Base-by-base conservation (phyloP, 371 early-diverging fungal genomes). In the Apophysomyces trapeziformis region DNA sequence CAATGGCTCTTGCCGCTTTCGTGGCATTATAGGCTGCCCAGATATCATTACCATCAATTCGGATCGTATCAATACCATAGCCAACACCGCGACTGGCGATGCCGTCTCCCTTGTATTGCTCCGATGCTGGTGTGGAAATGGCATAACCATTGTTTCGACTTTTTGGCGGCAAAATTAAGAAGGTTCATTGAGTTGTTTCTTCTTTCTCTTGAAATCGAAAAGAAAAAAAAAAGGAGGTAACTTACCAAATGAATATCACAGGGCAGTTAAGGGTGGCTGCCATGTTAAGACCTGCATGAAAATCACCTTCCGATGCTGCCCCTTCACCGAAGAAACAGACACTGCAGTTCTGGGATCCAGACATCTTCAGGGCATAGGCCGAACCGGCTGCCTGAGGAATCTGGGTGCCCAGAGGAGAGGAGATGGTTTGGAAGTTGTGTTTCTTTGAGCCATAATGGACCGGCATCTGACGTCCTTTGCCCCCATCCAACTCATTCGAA, bases 391-490 rank as follows among this genome's bases (percentile, higher is more conserved):
- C 99, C 76, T 98, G 99, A n/a, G 99, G 99, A 50, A 99, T 85
- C 80, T 99, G 98, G 11, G 99, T 98, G 38, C 92, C 98, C 58
- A 99, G 78, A 16, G 98, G 97, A 8, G 97, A 96, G 18, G 97
- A 97, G 61, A 99, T 98, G 8, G 99, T 98, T 74, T 96, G 96
- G 77, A 99, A 96, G 67, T 95, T 91, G 47, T 88, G 82, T 47
- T 86, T 87, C 67, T 83, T 85, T 26, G 91, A 89, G 5, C 98
- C 98, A 75, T 97, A 99, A 75, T 99, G 99, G 36, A 99, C 89
- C 26, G 99, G 99, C 99, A 99, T 99, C 76, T 98, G 98, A 18
- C 99, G 89, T 32, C 98, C 99, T 81, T 97, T 98, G 65, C 97
- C 97, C 60, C 83, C 73, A 77, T 97, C 99, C 44, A 77, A 63